A percentile compares a stretch with the other conserved stretches of the same genome.
These are phyloP conservation scores for Akanthomyces uredinophilus DNA, from an alignment of 2,329 filamentous ascomycete genomes.

Conservation along the genomic window DNA sequence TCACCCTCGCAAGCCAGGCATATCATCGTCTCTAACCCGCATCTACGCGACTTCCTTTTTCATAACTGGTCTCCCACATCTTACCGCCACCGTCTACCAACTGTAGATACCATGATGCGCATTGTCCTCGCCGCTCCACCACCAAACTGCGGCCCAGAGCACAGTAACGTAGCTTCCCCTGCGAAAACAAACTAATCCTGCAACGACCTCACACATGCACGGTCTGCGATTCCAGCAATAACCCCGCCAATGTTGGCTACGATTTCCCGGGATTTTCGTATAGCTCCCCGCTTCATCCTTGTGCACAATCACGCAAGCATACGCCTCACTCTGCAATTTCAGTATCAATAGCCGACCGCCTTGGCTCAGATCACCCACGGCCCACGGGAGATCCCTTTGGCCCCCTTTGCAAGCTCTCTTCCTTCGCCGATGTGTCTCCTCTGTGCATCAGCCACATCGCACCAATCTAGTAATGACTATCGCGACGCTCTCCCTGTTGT, in stretches of 20 bases:
- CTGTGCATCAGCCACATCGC: slow-evolving; percentile 2
- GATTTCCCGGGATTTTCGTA: neutral
- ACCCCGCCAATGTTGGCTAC: neutral
- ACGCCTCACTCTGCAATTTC: neutral
- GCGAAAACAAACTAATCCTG: neutral
- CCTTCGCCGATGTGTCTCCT: neutral
- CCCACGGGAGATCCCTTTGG: neutral
- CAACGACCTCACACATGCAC: neutral
- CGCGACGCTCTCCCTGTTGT: neutral
- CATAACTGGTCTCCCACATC: too few species aligned
- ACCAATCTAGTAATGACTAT: neutral
- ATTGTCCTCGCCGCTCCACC: neutral
- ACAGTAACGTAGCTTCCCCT: neutral
- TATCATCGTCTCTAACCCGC: neutral
- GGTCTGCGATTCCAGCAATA: neutral
- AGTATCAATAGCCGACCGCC: too few species aligned
- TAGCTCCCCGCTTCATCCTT: neutral
- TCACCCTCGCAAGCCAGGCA: too few species aligned
- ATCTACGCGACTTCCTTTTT: neutral
- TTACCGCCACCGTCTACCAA: too few species aligned
- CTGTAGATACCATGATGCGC: too few species aligned
- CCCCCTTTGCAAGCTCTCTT: neutral
- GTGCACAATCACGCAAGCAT: neutral
- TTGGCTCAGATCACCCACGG: too few species aligned
- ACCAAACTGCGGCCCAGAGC: neutral